These are phyloP conservation scores for Leccinellum luteum DNA, from an alignment of 768 basidiomycete species.

Conservation along the genomic window DNA sequence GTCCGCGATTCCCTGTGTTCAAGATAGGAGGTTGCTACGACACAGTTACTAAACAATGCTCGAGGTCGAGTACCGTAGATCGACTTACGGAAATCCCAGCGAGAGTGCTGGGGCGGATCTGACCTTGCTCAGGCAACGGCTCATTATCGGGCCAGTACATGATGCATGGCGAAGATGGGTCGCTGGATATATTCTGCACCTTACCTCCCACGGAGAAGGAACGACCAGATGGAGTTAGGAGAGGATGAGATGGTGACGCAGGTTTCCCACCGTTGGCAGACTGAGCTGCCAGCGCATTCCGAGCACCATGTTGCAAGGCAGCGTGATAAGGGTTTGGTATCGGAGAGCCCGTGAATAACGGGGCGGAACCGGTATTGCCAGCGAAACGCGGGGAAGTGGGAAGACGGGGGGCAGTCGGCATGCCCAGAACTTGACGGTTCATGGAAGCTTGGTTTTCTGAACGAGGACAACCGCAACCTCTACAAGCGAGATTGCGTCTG, in stretches of 20 bases:
- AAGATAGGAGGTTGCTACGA: conserved; percentile 77
- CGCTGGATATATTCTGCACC: conserved; percentile 74
- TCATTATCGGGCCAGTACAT: conserved; percentile 95
- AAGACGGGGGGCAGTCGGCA: conserved; percentile 20
- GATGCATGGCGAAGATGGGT: conserved; percentile 71
- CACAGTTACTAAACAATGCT: not conserved
- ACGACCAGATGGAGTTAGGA: conserved; percentile 81
- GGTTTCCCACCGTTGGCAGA: conserved; percentile 30
- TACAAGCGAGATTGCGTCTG: conserved; percentile 76
- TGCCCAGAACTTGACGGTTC: conserved; percentile 29
- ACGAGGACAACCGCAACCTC: conserved; percentile 70
- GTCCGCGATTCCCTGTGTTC: conserved; percentile 86
- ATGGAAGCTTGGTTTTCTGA: conserved; percentile 34
- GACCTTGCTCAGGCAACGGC: conserved; percentile 74
- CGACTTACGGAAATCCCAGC: conserved; percentile 52
- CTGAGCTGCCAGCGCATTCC: conserved; percentile 29
- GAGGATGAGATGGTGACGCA: conserved; percentile 52
- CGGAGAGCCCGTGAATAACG: conserved; percentile 16
- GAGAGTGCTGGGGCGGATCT: conserved; percentile 62
- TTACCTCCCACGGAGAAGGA: conserved; percentile 74
- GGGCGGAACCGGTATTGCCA: conserved; percentile 11
- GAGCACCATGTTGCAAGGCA: conserved; percentile 14
- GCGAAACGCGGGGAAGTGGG: conserved; percentile 28
- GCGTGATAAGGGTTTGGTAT: conserved; percentile 30
- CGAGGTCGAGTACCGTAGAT: not conserved